Evolutionary conservation across 2,329 filamentous ascomycete species (phyloP), one percentile per base, ranked within the genome.

Genomic region (Elsinoe ampelina): DNA sequence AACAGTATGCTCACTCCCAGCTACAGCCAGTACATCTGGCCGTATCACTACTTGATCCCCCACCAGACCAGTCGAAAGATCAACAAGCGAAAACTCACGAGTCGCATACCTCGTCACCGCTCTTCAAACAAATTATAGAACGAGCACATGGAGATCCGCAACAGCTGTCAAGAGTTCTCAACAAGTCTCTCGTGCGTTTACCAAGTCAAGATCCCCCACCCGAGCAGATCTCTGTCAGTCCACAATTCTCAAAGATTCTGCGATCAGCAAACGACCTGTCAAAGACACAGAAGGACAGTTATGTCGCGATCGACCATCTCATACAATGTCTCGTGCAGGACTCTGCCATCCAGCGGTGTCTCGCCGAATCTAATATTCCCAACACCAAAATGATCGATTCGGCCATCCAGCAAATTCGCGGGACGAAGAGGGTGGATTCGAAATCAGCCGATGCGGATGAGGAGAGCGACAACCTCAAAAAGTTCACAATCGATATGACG

Each of bases 401-500:
- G 62, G 92, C 93, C n/a, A 83, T 98, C 39, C 82, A 89, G 66
- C 84, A 89, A 58, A 95, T 98, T 64, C 86, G 93, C 61, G 93
- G 93, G 60, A 97, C 90, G 41, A 89, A 85, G 75, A 81, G 92
- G 61, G 91, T 98, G 41, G 93, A 98, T 73, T 95, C 89, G 59
- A 95, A 95, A 77, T 95, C 89, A 3, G 93, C 93, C 57, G 93
- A 98, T 72, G 84, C 86, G 0, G 93, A 97, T 72, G 80, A 87
- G 66, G 92, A 96, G 66, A 88, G 91, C 66, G 93, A 98, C 73
- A 96, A 95, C 68, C 77, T 98, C 59, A 89, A 91, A 76, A 98
- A 97, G 68, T 98, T 96, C 73, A 97, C 93, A 57, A 93, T 97
- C 66, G 93, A 98, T 73, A 95, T 98, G 90, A 98, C 93, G 10